These are phyloP conservation scores for Fusarium pilosicola DNA, from an alignment of 2,329 filamentous ascomycete genomes.

Conservation along the genomic window DNA sequence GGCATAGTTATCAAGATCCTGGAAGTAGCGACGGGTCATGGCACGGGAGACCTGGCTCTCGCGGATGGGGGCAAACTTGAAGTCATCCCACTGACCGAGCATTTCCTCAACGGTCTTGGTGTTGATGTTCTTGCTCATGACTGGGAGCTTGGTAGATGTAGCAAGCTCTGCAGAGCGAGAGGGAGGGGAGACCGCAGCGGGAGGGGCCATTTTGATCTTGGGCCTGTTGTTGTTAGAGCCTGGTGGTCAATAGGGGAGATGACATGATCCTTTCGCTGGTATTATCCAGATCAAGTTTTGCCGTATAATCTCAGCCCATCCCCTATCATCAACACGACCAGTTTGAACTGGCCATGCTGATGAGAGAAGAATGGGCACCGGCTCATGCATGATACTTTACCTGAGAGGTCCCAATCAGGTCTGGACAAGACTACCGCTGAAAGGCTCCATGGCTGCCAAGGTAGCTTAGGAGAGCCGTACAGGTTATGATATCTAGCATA, in stretches of 20 bases:
- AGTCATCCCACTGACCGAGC: constrained; percentile 81
- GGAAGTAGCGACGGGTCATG: constrained; percentile 94
- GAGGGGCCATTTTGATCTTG: constrained; percentile 68
- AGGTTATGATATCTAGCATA: constrained; percentile 37
- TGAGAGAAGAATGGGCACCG: constrained; percentile 60
- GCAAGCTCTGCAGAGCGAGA: constrained; percentile 58
- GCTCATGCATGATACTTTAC: constrained; percentile 68
- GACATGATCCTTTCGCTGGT: constrained; percentile 99
- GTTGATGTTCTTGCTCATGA: constrained; percentile 41
- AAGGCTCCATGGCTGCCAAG: constrained; percentile 48
- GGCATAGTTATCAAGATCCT: constrained; percentile 87
- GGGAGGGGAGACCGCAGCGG: constrained; percentile 72
- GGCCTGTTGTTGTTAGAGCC: constrained; percentile 46
- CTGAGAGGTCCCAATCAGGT: constrained; percentile 51
- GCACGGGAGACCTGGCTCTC: constrained; percentile 92
- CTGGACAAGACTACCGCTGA: constrained; percentile 52
- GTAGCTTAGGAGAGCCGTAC: constrained; percentile 40
- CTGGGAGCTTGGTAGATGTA: constrained; percentile 47
- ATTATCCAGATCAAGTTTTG: constrained; percentile 99
- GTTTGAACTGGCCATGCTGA: background rate
- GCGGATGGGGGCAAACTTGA: constrained; percentile 86
- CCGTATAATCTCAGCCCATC: constrained; percentile 85
- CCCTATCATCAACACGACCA: constrained; percentile 4
- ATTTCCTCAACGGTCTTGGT: constrained; percentile 56
- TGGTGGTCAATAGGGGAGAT: constrained; percentile 56